Conservation (phyloP, 192 early-diverging fungal genomes). For the Pilaira anomala region DNA sequence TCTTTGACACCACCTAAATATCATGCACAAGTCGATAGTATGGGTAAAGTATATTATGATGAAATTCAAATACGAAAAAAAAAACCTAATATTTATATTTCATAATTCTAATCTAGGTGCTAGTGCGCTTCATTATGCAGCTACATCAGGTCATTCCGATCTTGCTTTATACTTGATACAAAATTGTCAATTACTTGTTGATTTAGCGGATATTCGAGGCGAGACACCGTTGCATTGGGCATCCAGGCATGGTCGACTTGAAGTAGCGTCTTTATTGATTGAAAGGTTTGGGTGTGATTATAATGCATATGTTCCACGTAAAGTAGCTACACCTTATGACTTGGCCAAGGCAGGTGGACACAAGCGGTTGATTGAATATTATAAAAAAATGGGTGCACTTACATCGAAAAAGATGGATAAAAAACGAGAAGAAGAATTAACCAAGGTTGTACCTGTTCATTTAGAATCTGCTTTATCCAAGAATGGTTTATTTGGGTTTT, state of each 20-base stretch:
- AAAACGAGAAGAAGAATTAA: slow-evolving; percentile 28
- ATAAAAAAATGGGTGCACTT: slow-evolving; percentile 25
- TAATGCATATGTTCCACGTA: slow-evolving; percentile 30
- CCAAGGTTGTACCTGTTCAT: slow-evolving; percentile 24
- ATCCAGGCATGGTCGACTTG: slow-evolving; percentile 28
- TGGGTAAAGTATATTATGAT: slow-evolving; percentile 11
- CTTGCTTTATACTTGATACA: slow-evolving; percentile 21
- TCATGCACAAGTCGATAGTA: slow-evolving; percentile 12
- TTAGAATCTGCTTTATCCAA: slow-evolving; percentile 26
- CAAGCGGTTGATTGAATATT: slow-evolving; percentile 30
- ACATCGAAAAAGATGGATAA: slow-evolving; percentile 35
- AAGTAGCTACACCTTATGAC: slow-evolving; percentile 33
- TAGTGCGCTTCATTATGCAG: slow-evolving; percentile 33
- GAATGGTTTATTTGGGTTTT: slow-evolving; percentile 30
- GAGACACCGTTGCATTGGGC: slow-evolving; percentile 40
- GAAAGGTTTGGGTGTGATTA: slow-evolving; percentile 30
- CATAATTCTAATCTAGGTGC: no score
- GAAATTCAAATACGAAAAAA: not conserved
- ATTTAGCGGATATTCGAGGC: slow-evolving; percentile 23
- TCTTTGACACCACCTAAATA: slow-evolving; percentile 12
- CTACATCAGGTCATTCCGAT: slow-evolving; percentile 27
- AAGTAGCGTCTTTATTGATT: slow-evolving; percentile 24
- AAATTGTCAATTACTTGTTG: slow-evolving; percentile 17
- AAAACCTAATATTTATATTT: not conserved
- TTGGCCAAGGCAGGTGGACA: slow-evolving; percentile 28